Base-by-base conservation (phyloP, 441 rosid species). In the Pelargonium fulgidum region DNA sequence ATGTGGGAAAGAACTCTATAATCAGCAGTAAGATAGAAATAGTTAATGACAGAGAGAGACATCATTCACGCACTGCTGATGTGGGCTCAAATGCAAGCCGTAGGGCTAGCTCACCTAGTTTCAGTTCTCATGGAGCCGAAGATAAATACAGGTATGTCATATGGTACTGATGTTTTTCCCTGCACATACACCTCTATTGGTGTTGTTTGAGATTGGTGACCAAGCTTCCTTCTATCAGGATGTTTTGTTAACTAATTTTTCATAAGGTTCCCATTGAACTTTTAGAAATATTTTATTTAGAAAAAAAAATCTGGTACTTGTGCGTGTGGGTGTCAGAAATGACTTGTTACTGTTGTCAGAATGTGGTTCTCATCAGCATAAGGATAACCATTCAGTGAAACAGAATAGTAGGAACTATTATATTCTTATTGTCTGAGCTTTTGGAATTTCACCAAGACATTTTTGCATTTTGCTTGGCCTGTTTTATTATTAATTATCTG, bases 11-110 rank as follows among this genome's bases (percentile, higher is more conserved):
- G 36, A 62, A 62, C 9, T 62, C 65, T 62, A 62, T 26, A n/a
- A 16, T 4, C 65, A 22, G n/a, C 65, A 22, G 65, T 26, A 62
- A 62, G 65, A 29, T 12, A 10, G 14, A 22, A 3, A 62, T 24
- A 62, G 65, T 62, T 62, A 12, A 33, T 26, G 41, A 62, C 41
- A 62, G 26, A 62, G 65, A 29, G 14, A 62, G n/a, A 62, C 36
- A 7, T 62, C 39, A 29, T 62, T 62, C 65, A 24, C 39, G 41
- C 36, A 22, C 24, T 62, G 65, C 41, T 62, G 65, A 62, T 12
- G 6, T 26, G 1, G 62, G 17, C 13, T 58, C 62, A 17, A 58
- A 58, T 58, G 29, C 29, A 19, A 58, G 22, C 62, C 62, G 29
- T 20, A 58, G 3, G 33, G 8, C 58, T 50, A 20, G 63, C 20